Evolutionary conservation across 805 yeast species (phyloP).

Genomic region (Starmerella sirachaensis): DNA sequence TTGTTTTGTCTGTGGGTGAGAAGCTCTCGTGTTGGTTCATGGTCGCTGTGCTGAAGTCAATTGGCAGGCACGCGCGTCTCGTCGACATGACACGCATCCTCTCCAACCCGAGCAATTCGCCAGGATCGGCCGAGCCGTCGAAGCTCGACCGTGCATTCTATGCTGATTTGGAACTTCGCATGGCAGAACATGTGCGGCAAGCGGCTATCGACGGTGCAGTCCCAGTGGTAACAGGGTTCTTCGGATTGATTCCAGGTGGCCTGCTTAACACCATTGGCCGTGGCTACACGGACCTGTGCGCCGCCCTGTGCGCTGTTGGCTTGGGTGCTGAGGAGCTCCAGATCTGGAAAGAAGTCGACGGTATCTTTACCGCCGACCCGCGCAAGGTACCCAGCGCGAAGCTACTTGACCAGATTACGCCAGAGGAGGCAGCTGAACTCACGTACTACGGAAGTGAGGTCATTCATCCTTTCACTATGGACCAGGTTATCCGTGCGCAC

Average conservation of each 20-base stretch:
- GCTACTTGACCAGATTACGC: conserved; percentile 75
- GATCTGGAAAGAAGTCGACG: conserved; percentile 98
- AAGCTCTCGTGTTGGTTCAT: conserved; percentile 82
- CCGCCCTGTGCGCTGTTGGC: conserved; percentile 93
- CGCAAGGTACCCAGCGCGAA: conserved; percentile 87
- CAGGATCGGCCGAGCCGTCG: conserved; percentile 35
- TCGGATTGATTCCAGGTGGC: conserved; percentile 95
- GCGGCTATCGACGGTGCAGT: conserved; percentile 31
- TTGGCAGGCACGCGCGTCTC: conserved; percentile 64
- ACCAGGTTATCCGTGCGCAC: conserved; percentile 89
- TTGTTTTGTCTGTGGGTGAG: conserved; percentile 89
- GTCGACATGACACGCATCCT: conserved; percentile 68
- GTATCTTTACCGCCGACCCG: conserved; percentile 97
- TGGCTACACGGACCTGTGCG: conserved; percentile 96
- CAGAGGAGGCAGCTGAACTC: conserved; percentile 96
- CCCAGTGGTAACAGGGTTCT: conserved; percentile 93
- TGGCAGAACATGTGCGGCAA: conserved; percentile 37
- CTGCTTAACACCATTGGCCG: conserved; percentile 85
- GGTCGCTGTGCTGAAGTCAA: conserved; percentile 72
- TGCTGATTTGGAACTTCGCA: conserved; percentile 36
- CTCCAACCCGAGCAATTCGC: conserved; percentile 30
- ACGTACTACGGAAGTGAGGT: conserved; percentile 97
- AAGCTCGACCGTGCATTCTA: conserved; percentile 53
- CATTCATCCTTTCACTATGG: conserved; percentile 98
- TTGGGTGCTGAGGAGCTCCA: conserved; percentile 84